These are phyloP conservation scores for Cubamyces lactineus DNA, from an alignment of 768 basidiomycete genomes.

Conservation along the genomic window DNA sequence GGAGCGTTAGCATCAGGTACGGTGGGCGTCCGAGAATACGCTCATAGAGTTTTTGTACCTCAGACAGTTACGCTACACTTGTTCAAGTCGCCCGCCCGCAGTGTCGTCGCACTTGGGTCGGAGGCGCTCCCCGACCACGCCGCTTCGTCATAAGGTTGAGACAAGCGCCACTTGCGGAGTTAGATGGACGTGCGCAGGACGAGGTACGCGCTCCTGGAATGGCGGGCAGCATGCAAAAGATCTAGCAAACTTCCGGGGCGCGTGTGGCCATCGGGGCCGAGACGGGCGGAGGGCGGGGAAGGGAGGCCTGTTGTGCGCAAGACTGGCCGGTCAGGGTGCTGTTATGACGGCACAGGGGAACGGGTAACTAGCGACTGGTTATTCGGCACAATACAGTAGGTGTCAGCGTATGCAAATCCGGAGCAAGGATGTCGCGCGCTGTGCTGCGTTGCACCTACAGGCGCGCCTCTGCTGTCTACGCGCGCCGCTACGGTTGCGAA, in stretches of 20 bases:
- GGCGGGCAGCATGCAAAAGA: constrained; percentile 1
- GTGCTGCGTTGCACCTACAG: no score
- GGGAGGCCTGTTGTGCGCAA: neutral
- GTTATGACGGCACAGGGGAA: neutral
- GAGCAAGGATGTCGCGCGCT: no score
- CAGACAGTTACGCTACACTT: constrained; percentile 1
- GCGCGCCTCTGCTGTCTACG: no score
- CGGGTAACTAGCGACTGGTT: no score
- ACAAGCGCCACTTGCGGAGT: neutral
- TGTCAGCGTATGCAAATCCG: no score
- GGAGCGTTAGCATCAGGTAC: neutral
- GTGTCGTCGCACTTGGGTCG: neutral
- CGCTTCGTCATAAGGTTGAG: neutral
- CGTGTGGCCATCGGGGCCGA: constrained; percentile 9
- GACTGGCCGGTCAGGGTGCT: constrained; percentile 1
- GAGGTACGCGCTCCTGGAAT: constrained; percentile 12
- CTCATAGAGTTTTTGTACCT: neutral
- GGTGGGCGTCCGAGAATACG: neutral
- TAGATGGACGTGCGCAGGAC: neutral
- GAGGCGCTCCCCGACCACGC: neutral
- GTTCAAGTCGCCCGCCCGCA: neutral
- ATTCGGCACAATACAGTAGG: no score
- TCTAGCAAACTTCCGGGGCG: constrained; percentile 9
- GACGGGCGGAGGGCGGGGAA: neutral
- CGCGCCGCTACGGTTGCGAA: no score